Evolutionary conservation across 768 basidiomycete genomes (phyloP).

Genomic region (Leccinum pellstonianum): DNA sequence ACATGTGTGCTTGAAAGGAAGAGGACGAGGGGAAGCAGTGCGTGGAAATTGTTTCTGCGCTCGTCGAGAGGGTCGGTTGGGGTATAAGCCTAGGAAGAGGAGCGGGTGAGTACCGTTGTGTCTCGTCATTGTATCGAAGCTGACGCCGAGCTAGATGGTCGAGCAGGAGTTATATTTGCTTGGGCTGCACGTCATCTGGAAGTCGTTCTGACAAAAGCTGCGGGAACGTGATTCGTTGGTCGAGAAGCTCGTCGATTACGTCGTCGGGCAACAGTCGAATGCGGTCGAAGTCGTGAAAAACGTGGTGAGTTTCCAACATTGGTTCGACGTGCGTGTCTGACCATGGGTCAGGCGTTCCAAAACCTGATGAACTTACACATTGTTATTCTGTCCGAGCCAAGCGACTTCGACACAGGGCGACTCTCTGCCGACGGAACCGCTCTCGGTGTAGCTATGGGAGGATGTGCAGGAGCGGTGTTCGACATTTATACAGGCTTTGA

Average conservation of each 20-base stretch:
- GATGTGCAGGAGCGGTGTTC: conserved; percentile 88
- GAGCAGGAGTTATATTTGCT: too few species aligned
- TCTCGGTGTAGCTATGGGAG: conserved; percentile 71
- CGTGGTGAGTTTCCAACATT: too few species aligned
- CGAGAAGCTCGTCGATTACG: too few species aligned
- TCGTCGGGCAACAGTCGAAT: too few species aligned
- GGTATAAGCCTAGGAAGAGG: conserved; percentile 79
- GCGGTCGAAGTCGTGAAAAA: too few species aligned
- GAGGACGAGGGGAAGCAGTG: conserved; percentile 88
- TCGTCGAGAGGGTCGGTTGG: conserved; percentile 80
- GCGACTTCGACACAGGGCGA: conserved; percentile 44
- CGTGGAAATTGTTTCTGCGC: conserved; percentile 86
- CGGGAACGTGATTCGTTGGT: too few species aligned
- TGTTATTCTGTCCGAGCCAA: conserved; percentile 51
- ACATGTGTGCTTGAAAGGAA: conserved; percentile 80
- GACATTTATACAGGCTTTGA: conserved; percentile 85
- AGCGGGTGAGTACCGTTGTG: conserved; percentile 54
- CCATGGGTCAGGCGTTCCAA: too few species aligned
- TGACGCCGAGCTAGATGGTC: conserved; percentile 40
- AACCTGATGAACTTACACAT: too few species aligned
- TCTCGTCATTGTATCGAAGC: not conserved
- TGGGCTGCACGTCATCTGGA: too few species aligned
- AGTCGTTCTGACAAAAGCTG: too few species aligned
- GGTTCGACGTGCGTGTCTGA: too few species aligned
- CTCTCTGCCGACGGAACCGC: conserved; percentile 45